Conservation (phyloP, 345 rosid species). For the Angophora floribunda region DNA sequence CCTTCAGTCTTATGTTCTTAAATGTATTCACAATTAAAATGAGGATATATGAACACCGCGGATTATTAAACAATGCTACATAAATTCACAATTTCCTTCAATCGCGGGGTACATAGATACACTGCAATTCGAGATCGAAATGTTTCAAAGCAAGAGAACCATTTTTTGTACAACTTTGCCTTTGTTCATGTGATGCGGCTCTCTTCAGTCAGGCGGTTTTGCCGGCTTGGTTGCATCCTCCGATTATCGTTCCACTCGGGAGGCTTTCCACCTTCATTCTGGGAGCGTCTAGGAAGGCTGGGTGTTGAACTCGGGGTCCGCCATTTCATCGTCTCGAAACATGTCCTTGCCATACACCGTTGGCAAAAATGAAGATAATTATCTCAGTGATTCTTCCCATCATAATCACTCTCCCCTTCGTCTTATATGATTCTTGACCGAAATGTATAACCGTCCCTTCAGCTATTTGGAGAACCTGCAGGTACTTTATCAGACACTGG, state of each 20-base stretch:
- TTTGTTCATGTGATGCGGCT: constrained; percentile 2
- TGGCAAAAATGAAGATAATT: background rate
- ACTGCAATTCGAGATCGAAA: constrained; percentile 18
- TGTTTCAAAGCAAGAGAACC: constrained; percentile 14
- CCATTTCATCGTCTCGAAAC: constrained; percentile 64
- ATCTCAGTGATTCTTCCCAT: background rate
- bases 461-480: background rate
- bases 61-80: background rate
- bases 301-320: constrained; percentile 59
- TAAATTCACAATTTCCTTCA: background rate
- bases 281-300: constrained; percentile 12
- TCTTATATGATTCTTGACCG: background rate
- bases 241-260: no score
- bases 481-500: background rate
- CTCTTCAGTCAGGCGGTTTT: constrained; percentile 19
- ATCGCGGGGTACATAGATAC: constrained; percentile 7
- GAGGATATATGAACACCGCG: background rate
- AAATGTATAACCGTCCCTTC: background rate
- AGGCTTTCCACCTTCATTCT: background rate
- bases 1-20: background rate
- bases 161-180: constrained; percentile 6
- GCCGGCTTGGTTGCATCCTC: no score
- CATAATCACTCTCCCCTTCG: background rate
- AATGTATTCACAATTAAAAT: no score
- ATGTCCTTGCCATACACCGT: background rate